Evolutionary conservation across 2,329 filamentous ascomycete species (phyloP).

Genomic region (Pseudocercospora macadamiae): DNA sequence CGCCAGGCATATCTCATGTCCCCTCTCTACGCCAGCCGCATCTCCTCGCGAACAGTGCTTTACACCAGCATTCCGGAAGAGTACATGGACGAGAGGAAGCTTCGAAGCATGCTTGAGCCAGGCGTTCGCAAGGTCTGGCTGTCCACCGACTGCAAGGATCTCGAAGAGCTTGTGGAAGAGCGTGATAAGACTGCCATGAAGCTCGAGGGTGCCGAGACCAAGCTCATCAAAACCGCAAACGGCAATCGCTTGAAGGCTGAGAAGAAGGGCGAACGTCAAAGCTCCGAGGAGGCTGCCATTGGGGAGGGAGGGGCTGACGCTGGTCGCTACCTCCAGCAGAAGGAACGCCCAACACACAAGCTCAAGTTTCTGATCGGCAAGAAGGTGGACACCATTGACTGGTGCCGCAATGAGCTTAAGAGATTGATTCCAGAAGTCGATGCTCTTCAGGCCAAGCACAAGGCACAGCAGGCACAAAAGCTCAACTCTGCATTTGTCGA

Average conservation of each 20-base stretch:
- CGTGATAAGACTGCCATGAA: conserved; percentile 78
- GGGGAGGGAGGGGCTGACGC: conserved; percentile 72
- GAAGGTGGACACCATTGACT: conserved; percentile 94
- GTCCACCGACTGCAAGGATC: conserved; percentile 71
- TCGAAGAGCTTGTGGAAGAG: conserved; percentile 80
- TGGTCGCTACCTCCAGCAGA: conserved; percentile 71
- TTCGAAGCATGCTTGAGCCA: conserved; percentile 79
- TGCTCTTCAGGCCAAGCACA: conserved; percentile 68
- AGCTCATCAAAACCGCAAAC: conserved; percentile 79
- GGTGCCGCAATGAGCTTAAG: conserved; percentile 77
- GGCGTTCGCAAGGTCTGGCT: conserved; percentile 86
- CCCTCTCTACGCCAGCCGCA: conserved; percentile 78
- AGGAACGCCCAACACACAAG: conserved; percentile 76
- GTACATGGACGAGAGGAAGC: conserved; percentile 75
- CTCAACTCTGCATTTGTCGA: conserved; percentile 87
- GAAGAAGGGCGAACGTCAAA: conserved; percentile 57
- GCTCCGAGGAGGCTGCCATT: conserved; percentile 49
- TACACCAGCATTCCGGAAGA: conserved; percentile 80
- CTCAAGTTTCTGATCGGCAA: conserved; percentile 74
- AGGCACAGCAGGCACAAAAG: conserved; percentile 63
- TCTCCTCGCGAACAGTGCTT: conserved; percentile 88
- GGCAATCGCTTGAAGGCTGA: conserved; percentile 67
- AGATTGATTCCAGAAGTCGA: conserved; percentile 74
- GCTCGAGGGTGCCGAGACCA: conserved; percentile 84
- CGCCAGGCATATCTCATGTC: conserved; percentile 90